These are phyloP conservation scores for Panicum virgatum DNA, from an alignment of 202 grass and related monocot genomes.

Conservation along the genomic window DNA sequence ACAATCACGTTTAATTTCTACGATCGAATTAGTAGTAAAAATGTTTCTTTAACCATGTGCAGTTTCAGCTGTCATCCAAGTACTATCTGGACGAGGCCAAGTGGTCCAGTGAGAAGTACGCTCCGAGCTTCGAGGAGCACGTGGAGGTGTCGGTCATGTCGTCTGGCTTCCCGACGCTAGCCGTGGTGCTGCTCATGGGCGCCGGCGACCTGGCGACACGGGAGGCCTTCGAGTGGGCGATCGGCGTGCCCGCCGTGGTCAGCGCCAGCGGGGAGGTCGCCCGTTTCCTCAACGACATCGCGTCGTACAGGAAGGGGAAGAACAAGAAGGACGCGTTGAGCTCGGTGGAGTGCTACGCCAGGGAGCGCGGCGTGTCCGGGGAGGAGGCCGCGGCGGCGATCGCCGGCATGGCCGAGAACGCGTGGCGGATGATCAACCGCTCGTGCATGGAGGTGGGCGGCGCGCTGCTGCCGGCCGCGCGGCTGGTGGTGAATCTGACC, in stretches of 20 bases:
- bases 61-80: not conserved
- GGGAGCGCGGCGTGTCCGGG: not conserved
- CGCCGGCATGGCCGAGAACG: not conserved
- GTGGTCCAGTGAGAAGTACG: constrained; percentile 17
- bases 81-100: constrained; percentile 29
- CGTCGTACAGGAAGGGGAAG: constrained; percentile 14
- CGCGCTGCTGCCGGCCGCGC: not conserved
- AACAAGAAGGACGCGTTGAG: constrained; percentile 7
- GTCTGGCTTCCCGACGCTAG: constrained; percentile 14
- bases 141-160: constrained; percentile 27
- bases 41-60: not conserved
- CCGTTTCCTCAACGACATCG: constrained; percentile 34
- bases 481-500: constrained; percentile 17
- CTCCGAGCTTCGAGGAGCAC: constrained; percentile 25
- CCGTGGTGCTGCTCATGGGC: constrained; percentile 12
- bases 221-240: not conserved
- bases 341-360: not conserved
- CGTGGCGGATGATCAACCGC: not conserved
- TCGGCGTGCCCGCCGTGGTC: not conserved
- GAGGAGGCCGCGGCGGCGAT: not conserved
- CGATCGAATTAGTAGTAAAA: too few relatives aligned
- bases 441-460: not conserved
- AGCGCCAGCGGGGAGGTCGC: constrained; percentile 16
- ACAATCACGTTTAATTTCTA: too few relatives aligned
- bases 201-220: not conserved